Evolutionary conservation across 2,329 filamentous ascomycete genomes (phyloP), one percentile per base, ranked within the genome.

Genomic region (Penicillium sp.): DNA sequence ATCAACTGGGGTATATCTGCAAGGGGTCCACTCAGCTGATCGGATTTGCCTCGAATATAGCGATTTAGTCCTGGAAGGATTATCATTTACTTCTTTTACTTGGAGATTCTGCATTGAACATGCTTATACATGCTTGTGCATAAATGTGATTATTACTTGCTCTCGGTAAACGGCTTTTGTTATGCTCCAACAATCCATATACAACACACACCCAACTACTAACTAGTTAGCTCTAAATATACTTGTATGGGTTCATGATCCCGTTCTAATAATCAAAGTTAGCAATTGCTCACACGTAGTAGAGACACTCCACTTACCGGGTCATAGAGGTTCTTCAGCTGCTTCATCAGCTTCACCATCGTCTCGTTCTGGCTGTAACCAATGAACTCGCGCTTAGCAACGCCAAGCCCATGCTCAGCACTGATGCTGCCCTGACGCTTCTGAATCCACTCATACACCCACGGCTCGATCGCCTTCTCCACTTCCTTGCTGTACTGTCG

Each of bases 201-300:
- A 36, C 19, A 46, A 31, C 25, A 55, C 45, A 50, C 31, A 53
- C 27, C 46, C 51, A 27, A 36, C 34, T 13, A 21, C 21, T 21
- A 21, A 21, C 21, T 21, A 21, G 21, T 21, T 21, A n/a, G 39
- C 33, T 63, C 60, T 72, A 77, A 48, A 97, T 89, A 75, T 97
- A 97, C 78, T 97, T 97, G 81, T 97, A 97, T 0, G 93, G 93
- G 78, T 97, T 97, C 91, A 97, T 95, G 76, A 97, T 97, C 47
- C 92, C 92, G 66, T 96, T 96, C 91, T 96, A 65, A 33, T 1
- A 19, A 57, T 7, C 44, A 19, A 54, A 19, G 57, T 70, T 63
- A 69, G 65, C 60, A 50, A 47, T 8, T 6, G 11, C 7, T 47
- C 31, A 51, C 33, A 16, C 31, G 25, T 43, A 34, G 5, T 8